These are phyloP conservation scores for Tulasnella sp. DNA, from an alignment of 768 basidiomycete genomes.

Conservation along the genomic window DNA sequence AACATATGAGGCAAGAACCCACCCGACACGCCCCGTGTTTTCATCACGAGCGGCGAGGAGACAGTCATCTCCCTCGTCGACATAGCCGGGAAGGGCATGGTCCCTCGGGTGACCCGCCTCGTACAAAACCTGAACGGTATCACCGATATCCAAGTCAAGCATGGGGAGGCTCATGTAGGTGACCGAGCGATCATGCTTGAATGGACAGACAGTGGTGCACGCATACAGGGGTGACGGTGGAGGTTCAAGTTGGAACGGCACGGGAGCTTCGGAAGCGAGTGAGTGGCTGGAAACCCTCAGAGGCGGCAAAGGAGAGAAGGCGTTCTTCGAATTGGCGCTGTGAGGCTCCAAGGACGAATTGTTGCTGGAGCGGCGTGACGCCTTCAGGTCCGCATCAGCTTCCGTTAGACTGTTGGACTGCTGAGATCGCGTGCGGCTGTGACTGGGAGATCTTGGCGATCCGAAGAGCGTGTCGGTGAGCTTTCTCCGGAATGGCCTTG, in stretches of 20 bases:
- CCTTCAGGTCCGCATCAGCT: neutral
- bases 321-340: neutral
- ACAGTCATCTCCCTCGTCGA: slow-evolving; percentile 70
- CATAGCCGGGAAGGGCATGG: slow-evolving; percentile 61
- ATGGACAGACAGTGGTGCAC: slow-evolving; percentile 58
- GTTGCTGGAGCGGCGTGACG: neutral
- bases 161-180: slow-evolving; percentile 57
- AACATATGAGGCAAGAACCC: slow-evolving; percentile 75
- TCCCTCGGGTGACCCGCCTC: slow-evolving; percentile 71
- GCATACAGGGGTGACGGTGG: slow-evolving; percentile 31
- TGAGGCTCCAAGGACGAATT: neutral
- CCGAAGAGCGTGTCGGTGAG: neutral
- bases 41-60: slow-evolving; percentile 56
- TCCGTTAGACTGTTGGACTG: neutral
- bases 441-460: neutral
- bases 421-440: neutral
- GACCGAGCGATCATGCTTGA: slow-evolving; percentile 48
- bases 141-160: slow-evolving; percentile 53
- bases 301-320: neutral
- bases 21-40: slow-evolving; percentile 45
- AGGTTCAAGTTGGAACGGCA: slow-evolving; percentile 5
- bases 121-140: slow-evolving; percentile 54
- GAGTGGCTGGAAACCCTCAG: neutral
- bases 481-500: neutral
- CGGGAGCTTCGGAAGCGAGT: neutral